Evolutionary conservation across 148 eudicot species (phyloP), one percentile per base, ranked within the genome.

Genomic region (Fagopyrum tataricum): DNA sequence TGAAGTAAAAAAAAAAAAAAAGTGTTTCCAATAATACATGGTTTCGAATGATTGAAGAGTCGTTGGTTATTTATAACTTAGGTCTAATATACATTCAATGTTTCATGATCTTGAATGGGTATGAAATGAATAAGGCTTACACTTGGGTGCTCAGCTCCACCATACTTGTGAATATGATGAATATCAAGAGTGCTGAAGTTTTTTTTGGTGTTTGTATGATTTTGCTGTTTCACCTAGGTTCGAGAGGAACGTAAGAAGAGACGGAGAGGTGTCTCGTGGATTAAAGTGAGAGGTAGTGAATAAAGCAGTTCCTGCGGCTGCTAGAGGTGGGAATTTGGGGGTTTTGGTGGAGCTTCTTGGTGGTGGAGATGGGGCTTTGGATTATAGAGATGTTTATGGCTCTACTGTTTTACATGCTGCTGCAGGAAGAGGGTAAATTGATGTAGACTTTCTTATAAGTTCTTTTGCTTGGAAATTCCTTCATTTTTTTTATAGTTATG

Each of bases 251-350:
- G 95, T 31, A 31, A 31, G 68, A 4, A 73, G 75, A 55, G 7
- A 51, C 72, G 79, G 89, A 82, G 78, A 52, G 66, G 82, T 84
- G 18, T 90, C 93, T 1, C 23, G 61, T 55, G 89, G 78, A 55
- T 95, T 85, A 81, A 91, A 85, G 82, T 26, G 78, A 76, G 98
- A 91, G 84, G 87, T 95, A 83, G 82, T 72, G 90, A 91, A 87
- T 52, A 90, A 97, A 67, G 98, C 90, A 75, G 70, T 90, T 83
- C 90, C 90, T 81, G 93, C 97, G 53, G 93, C 89, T 74, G 91
- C 98, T 44, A 89, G 98, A 85, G 98, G 97, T 51, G 98, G 97
- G n/a, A 91, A 88, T 87, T 76, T 91, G 81, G 56, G 52, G 78
- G 76, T 86, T 51, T 82, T 93, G 86, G 84, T 75, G 84, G 89